Evolutionary conservation across 2,329 filamentous ascomycete species (phyloP).

Genomic region (Sporothrix brasiliensis): DNA sequence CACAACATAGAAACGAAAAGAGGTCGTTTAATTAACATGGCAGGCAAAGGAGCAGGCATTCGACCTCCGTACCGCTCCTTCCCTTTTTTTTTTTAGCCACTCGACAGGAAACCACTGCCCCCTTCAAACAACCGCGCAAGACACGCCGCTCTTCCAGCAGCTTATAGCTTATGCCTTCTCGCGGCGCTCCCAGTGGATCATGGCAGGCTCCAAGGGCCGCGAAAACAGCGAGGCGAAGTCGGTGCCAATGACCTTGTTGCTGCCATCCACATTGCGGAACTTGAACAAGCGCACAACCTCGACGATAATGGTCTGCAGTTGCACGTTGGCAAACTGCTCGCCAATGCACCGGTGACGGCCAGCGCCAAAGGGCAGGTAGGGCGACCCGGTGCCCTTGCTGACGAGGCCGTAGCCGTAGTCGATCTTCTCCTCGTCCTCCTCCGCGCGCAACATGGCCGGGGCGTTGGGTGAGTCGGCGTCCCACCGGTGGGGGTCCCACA

Average conservation of each 20-base stretch:
- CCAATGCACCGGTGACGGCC: conserved; percentile 93
- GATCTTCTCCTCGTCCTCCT: conserved; percentile 65
- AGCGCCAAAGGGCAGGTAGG: conserved; percentile 92
- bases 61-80: not conserved
- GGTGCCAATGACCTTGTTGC: conserved; percentile 66
- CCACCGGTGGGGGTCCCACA: conserved; percentile 94
- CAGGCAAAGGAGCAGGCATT: conserved; percentile 10
- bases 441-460: conserved; percentile 48
- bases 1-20: conserved; percentile 16
- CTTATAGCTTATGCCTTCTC: conserved; percentile 45
- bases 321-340: conserved; percentile 93
- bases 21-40: conserved; percentile 24
- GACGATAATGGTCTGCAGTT: conserved; percentile 82
- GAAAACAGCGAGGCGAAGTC: conserved; percentile 74
- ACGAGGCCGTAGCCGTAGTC: conserved; percentile 95
- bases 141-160: not conserved
- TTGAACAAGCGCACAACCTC: conserved; percentile 78
- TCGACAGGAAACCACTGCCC: not conserved
- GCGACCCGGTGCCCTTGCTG: conserved; percentile 84
- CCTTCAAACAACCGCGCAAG: not conserved
- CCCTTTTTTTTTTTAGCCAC: not conserved
- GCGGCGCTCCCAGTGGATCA: conserved; percentile 75
- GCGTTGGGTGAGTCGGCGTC: conserved; percentile 64
- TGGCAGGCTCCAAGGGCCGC: conserved; percentile 69
- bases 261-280: conserved; percentile 74